Percentiles rank a stretch among this genome's conserved stretches.
Conservation (phyloP, 208 protist genomes). For the Acanthamoeba triangularis region DNA sequence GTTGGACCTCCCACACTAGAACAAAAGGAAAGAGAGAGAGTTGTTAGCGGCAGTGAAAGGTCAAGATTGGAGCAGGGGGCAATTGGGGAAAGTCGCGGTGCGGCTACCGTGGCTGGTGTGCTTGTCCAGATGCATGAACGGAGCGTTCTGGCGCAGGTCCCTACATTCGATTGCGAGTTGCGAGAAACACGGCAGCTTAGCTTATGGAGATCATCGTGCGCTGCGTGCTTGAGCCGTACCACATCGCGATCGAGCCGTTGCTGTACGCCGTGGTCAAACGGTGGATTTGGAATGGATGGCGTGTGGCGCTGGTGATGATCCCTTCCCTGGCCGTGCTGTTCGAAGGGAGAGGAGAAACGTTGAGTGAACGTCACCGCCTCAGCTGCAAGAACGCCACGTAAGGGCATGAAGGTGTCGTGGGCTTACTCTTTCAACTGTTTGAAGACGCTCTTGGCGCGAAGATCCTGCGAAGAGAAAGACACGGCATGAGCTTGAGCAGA, state of each 20-base stretch:
- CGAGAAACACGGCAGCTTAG: not conserved
- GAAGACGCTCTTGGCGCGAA: not conserved
- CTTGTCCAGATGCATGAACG: not conserved
- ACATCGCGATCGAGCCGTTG: not conserved
- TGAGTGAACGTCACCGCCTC: not conserved
- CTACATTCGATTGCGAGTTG: not conserved
- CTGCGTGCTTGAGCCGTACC: not conserved
- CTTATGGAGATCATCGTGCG: not conserved
- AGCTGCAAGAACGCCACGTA: not conserved
- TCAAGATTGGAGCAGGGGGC: no score
- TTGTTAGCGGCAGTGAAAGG: no score
- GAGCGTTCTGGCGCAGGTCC: constrained; percentile 25
- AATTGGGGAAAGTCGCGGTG: no score
- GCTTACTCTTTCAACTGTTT: constrained; percentile 1
- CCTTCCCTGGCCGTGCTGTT: not conserved
- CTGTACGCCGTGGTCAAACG: constrained; percentile 39
- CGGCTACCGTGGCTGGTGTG: constrained; percentile 19
- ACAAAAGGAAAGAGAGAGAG: not conserved
- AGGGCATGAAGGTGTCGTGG: not conserved
- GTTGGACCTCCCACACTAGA: constrained; percentile 35
- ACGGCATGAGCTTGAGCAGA: not conserved
- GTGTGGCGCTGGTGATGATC: constrained; percentile 6
- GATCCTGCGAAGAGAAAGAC: not conserved
- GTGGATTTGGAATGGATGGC: constrained; percentile 18
- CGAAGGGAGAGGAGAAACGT: not conserved